Evolutionary conservation across 2,329 filamentous ascomycete species (phyloP), one percentile per base, ranked within the genome.

Genomic region (Sporothrix schenckii): DNA sequence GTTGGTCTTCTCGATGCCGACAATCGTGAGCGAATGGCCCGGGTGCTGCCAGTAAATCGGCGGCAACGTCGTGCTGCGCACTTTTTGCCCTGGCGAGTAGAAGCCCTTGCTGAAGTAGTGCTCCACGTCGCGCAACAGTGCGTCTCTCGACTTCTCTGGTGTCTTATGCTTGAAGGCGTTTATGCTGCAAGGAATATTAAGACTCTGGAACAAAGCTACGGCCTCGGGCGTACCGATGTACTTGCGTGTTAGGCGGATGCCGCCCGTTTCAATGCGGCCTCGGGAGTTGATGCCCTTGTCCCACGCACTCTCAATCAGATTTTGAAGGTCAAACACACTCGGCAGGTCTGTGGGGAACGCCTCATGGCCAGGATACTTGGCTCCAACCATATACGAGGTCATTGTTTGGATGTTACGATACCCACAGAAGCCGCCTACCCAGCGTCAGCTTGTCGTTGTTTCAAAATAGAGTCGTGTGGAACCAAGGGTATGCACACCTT

Each of bases 401-500:
- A 97, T 80, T 89, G 96, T 96, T 78, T 98, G 95, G 44, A 97
- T 96, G 77, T 97, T 98, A 53, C 94, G 87, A 78, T 97, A 98
- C 3, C 94, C 94, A 77, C 94, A 98, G 78, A 98, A 98, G 6
- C 93, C 92, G 27, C 93, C 93, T 66, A 1, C 24, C 2, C 1
- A 5, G n/a, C 9, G 52, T 39, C 14, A 54, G 53, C 4, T 4
- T 16, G 41, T 30, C 50, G 50, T 58, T 11, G n/a, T 14, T 16
- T 44, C 19, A 41, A 3, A 34, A 19, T 14, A 24, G 5, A 19
- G 39, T 66, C 21, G 50, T 21, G 41, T 30, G 44, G 24, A n/a
- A 65, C n/a, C 21, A n/a, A 52, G 21, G 6, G 19, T 5, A 21
- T 16, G 60, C 75, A 44, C 78, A 86, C 88, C 88, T 81, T 97